Base-by-base conservation (phyloP, 352 stramenopile genomes). In the Phytophthora hibernalis region DNA sequence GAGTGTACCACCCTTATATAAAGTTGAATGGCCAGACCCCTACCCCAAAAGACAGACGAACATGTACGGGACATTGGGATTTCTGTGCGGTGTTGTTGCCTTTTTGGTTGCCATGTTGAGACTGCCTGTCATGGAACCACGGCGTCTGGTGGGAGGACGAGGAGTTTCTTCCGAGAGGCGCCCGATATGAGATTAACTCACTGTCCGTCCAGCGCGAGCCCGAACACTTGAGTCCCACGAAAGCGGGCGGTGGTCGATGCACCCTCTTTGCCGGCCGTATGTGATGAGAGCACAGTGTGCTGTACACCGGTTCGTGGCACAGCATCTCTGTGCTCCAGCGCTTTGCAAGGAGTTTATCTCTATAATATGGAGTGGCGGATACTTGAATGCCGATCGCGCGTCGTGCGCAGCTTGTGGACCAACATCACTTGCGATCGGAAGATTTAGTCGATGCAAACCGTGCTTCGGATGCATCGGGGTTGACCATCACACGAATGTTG, bases 1-100 rank as follows among this genome's bases (percentile, higher is more conserved):
- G 28, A 37, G 45, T 42, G n/a, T 0, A 3, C 0, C n/a, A 26
- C 24, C 0, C 40, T 12, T 59, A 63, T 58, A 67, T 61, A 48
- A 49, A 38, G 8, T 38, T 50, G 15, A 6, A n/a, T 15, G 8
- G 21, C 2, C 37, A 50, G 21, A 56, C 55, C 57, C 58, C 57
- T 54, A 73, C 52, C 56, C 68, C 68, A 44, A 65, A 65, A 72
- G 68, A 51, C 68, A 76, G 68, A 67, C 56, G 61, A 15, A 47
- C 52, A 64, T 3, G 12, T 38, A 54, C 40, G 50, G 60, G 54
- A 43, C 43, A 35, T 15, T 45, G 40, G 57, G 58, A 58, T 63
- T 69, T 70, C 61, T 55, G 59, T 65, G 59, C 35, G 49, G 42
- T 20, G 59, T 63, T 64, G 51, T 58, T 48, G 40, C 38, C 6